Evolutionary conservation across 2,329 filamentous ascomycete species (phyloP).

Genomic region (Aureobasidium zeae): DNA sequence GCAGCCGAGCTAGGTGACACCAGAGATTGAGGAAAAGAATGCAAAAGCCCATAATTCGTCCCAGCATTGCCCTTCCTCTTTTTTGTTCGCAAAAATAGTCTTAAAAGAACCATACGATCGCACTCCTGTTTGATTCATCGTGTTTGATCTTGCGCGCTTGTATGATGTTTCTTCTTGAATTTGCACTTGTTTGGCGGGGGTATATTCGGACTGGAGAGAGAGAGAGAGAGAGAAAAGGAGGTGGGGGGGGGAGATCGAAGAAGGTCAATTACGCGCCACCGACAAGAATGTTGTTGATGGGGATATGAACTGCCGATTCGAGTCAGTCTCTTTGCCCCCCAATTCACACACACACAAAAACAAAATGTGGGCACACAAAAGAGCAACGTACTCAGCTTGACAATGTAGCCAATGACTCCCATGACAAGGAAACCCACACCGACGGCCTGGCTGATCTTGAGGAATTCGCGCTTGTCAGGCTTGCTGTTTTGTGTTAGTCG

Average conservation of each 20-base stretch:
- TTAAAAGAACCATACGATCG: too few relatives aligned
- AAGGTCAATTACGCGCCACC: slow-evolving; percentile 47
- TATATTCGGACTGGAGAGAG: not conserved
- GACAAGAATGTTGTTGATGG: slow-evolving; percentile 61
- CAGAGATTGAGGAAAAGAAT: too few relatives aligned
- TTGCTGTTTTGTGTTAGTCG: not conserved
- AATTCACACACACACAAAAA: not conserved
- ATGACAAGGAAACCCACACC: slow-evolving; percentile 62
- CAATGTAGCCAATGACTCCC: slow-evolving; percentile 60
- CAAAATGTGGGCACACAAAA: not conserved
- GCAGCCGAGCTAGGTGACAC: too few relatives aligned
- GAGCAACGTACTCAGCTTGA: slow-evolving; percentile 53
- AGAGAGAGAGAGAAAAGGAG: not conserved
- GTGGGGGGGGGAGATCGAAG: not conserved
- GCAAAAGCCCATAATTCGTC: too few relatives aligned
- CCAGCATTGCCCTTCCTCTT: too few relatives aligned
- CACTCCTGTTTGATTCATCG: too few relatives aligned
- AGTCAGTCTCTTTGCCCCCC: too few relatives aligned
- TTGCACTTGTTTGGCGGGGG: too few relatives aligned
- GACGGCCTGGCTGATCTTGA: slow-evolving; percentile 55
- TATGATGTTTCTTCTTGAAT: too few relatives aligned
- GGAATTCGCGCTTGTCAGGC: slow-evolving; percentile 48
- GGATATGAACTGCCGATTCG: slow-evolving; percentile 50
- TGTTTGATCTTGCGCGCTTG: too few relatives aligned
- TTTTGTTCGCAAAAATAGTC: too few relatives aligned